Evolutionary conservation across 306 rosid species (phyloP).

Genomic region (Rosa chinensis): DNA sequence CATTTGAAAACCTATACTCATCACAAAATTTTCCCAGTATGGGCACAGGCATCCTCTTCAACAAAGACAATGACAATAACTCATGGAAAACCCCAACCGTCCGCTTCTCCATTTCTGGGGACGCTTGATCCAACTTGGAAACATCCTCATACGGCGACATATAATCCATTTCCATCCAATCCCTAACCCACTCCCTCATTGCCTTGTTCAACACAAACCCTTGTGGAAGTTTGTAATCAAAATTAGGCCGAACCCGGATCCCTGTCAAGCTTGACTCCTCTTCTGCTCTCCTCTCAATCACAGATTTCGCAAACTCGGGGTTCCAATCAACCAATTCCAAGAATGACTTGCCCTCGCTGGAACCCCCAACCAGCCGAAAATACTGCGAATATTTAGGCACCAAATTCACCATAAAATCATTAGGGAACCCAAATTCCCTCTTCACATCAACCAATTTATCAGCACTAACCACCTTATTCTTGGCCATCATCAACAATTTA

Average conservation of each 20-base stretch:
- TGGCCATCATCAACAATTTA: constrained; percentile 78
- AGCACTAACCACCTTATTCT: constrained; percentile 61
- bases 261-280: constrained; percentile 59
- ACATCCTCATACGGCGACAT: constrained; percentile 72
- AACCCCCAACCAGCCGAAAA: constrained; percentile 63
- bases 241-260: constrained; percentile 74
- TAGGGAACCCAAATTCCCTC: constrained; percentile 86
- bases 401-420: constrained; percentile 76
- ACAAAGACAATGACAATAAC: constrained; percentile 61
- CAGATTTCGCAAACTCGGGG: constrained; percentile 69
- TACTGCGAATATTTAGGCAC: constrained; percentile 71
- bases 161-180: constrained; percentile 84
- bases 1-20: constrained; percentile 80
- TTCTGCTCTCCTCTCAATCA: constrained; percentile 71
- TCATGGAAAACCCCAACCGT: constrained; percentile 54
- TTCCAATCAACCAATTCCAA: constrained; percentile 73
- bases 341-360: constrained; percentile 69
- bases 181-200: constrained; percentile 95
- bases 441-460: constrained; percentile 81
- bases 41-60: constrained; percentile 78
- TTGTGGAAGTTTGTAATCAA: constrained; percentile 56
- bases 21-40: constrained; percentile 74
- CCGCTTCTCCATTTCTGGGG: constrained; percentile 71
- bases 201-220: constrained; percentile 77
- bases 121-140: constrained; percentile 59